These are phyloP conservation scores for Scutellaria barbata DNA, from an alignment of 257 asterid species.

Conservation along the genomic window DNA sequence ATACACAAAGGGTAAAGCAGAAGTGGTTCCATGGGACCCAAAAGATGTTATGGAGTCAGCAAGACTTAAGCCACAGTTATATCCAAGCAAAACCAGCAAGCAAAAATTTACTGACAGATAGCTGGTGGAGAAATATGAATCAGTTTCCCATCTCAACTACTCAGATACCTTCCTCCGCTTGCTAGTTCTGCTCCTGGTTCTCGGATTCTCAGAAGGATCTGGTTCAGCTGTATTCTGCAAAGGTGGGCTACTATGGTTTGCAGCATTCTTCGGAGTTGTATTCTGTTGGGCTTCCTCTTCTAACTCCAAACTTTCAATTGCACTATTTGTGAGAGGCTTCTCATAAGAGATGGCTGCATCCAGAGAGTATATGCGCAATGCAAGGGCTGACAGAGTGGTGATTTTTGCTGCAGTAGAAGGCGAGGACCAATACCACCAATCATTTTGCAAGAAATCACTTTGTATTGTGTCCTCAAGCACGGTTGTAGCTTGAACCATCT, in stretches of 20 bases:
- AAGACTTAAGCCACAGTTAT: too few relatives aligned
- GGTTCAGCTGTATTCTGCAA: constrained; percentile 56
- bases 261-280: constrained; percentile 39
- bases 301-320: constrained; percentile 38
- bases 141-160: constrained; percentile 35
- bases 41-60: too few relatives aligned
- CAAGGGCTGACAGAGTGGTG: constrained; percentile 75
- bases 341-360: constrained; percentile 84
- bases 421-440: constrained; percentile 98
- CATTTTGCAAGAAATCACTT: constrained; percentile 62
- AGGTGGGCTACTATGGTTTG: constrained; percentile 51
- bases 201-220: constrained; percentile 63
- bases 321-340: constrained; percentile 44
- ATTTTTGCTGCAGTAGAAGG: constrained; percentile 86
- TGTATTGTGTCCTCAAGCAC: constrained; percentile 79
- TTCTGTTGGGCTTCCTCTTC: constrained; percentile 50
- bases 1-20: constrained; percentile 24
- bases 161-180: constrained; percentile 62
- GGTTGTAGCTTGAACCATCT: constrained; percentile 86
- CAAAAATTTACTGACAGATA: background rate
- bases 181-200: constrained; percentile 76
- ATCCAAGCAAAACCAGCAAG: too few relatives aligned
- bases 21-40: background rate
- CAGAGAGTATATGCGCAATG: constrained; percentile 76
- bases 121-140: constrained; percentile 17